Evolutionary conservation across 805 yeast species (phyloP), one percentile per base, ranked within the genome.

Genomic region (Pichia heedii): DNA sequence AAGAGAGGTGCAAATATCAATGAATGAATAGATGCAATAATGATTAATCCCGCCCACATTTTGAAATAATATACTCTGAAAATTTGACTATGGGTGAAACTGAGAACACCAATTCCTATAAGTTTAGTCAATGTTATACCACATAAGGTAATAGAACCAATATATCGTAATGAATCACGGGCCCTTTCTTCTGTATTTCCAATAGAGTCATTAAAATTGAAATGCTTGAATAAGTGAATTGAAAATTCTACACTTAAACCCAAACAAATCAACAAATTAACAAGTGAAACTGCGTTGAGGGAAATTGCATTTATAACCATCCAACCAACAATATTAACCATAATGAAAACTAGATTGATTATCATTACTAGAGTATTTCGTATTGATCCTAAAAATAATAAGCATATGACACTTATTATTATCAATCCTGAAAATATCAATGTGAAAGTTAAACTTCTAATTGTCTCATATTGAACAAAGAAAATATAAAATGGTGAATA

Each of bases 191-290:
- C 12, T 40, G 46, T 33, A 33, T 39, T 34, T 24, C 33, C 32
- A 45, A 40, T 33, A 39, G 35, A 37, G 9, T 46, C 41, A n/a
- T 33, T 53, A 37, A 50, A 60, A 22, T 83, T 73, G 60, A 79
- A 90, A 2, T 93, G 87, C 45, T 93, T 69, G 1, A 87, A 83
- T 43, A 93, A 73, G 61, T 90, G 97, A 29, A 84, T 76, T 46
- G 96, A 87, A 58, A 90, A 93, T 62, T 93, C 98, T 30, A 93
- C 96, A 2, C 93, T 89, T 32, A 90, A 66, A 0, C 98, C 98
- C 3, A 83, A 79, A 59, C 97, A 90, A n/a, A 90, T 90, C 30
- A 93, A 73, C 44, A 90, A 70, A 54, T 90, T 90, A 18, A 93
- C 97, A 48, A 93, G 67, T 47, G 90, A 78, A 3, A 90, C 86